phyloP scores from a whole-genome alignment of 1,284 basidiomycete species.

The Puccinia polysora region DNA sequence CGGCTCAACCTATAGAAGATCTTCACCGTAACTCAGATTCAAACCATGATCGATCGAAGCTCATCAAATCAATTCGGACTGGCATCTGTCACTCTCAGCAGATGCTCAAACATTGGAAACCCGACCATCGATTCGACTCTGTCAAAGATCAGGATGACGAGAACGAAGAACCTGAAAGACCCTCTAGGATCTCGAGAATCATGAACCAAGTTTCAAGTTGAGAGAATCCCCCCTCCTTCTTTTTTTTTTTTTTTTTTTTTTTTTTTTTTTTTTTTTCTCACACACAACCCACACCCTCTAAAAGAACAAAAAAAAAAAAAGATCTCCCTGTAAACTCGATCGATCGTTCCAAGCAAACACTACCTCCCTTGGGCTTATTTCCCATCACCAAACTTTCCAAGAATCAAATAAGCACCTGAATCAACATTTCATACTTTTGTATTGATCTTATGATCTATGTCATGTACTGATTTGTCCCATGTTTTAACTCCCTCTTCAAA shows the following conservation, averaged over 20 bases:
- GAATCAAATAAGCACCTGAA: too few relatives aligned
- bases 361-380: too few relatives aligned
- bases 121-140: conserved; percentile 8
- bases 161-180: conserved; percentile 28
- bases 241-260: background rate
- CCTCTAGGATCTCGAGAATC: conserved; percentile 27
- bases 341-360: too few relatives aligned
- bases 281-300: too few relatives aligned
- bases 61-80: conserved; percentile 19
- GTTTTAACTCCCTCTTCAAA: too few relatives aligned
- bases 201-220: conserved; percentile 28
- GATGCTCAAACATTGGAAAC: conserved; percentile 39
- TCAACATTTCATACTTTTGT: background rate
- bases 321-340: too few relatives aligned
- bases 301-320: background rate
- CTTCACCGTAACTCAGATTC: too few relatives aligned
- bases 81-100: conserved; percentile 27
- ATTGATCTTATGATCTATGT: background rate
- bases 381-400: too few relatives aligned
- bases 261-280: too few relatives aligned
- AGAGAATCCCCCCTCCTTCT: background rate
- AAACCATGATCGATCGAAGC: too few relatives aligned
- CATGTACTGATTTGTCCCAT: background rate
- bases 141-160: conserved; percentile 29
- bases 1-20: too few relatives aligned